A percentile compares a stretch with the other conserved stretches of the same genome.
phyloP scores from a whole-genome alignment of 2,329 filamentous ascomycete genomes.

The Penicillium sumatraense region DNA sequence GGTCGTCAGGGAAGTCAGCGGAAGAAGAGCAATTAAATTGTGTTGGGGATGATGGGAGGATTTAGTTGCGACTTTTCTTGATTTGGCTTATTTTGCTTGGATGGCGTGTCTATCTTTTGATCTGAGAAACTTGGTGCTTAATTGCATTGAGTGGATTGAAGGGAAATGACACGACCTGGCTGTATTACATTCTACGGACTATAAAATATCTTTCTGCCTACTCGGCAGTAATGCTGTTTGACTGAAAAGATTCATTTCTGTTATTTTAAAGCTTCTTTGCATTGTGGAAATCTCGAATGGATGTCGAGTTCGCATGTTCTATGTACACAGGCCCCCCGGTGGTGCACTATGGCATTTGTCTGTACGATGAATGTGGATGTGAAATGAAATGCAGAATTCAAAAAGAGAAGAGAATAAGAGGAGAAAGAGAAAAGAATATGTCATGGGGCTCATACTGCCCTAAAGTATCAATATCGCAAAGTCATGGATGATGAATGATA shows the following conservation, averaged over 20 bases:
- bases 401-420: not conserved
- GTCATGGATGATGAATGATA: conserved; percentile 3
- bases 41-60: no score
- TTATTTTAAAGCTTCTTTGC: not conserved
- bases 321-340: conserved; percentile 22
- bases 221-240: no score
- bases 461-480: conserved; percentile 5
- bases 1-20: conserved; percentile 24
- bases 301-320: conserved; percentile 9
- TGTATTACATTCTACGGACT: no score
- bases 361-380: conserved; percentile 20
- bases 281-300: conserved; percentile 2
- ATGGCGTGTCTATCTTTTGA: no score
- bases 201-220: no score
- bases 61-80: conserved; percentile 1
- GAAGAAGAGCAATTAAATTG: conserved; percentile 30
- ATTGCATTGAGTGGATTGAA: not conserved
- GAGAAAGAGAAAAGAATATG: not conserved
- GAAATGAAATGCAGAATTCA: conserved; percentile 13
- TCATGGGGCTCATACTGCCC: not conserved
- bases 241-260: not conserved
- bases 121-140: not conserved
- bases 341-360: conserved; percentile 14
- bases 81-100: not conserved
- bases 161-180: no score